A percentile compares a stretch with the other conserved stretches of the same genome.
Evolutionary conservation across 176 grass and related monocot genomes (phyloP).

Genomic region (Cocos nucifera): DNA sequence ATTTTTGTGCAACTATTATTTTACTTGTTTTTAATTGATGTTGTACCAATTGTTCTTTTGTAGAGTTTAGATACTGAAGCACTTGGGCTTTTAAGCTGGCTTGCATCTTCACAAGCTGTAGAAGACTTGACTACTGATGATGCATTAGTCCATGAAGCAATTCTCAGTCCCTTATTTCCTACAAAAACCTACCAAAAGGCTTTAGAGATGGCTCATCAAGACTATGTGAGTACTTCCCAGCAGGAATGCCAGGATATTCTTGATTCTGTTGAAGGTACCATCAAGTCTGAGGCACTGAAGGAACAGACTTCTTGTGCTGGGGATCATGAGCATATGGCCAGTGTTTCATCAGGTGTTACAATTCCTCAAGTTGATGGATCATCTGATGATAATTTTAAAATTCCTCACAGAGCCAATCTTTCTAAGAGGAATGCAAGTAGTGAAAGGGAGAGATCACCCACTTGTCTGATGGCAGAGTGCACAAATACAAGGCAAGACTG

Average conservation of each 20-base stretch:
- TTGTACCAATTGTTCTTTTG: conserved; percentile 18
- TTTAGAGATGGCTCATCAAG: conserved; percentile 66
- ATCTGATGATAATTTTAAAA: conserved; percentile 45
- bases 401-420: conserved; percentile 25
- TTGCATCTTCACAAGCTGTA: conserved; percentile 76
- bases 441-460: conserved; percentile 20
- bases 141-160: conserved; percentile 71
- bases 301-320: conserved; percentile 14
- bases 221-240: conserved; percentile 81
- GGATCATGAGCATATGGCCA: conserved; percentile 14
- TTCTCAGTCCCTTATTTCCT: conserved; percentile 66
- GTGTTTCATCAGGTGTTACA: conserved; percentile 30
- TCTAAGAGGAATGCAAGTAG: conserved; percentile 18
- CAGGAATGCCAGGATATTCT: conserved; percentile 96
- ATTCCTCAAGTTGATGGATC: conserved; percentile 88
- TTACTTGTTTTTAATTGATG: neutral
- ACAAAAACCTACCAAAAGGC: conserved; percentile 57
- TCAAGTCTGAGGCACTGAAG: conserved; percentile 26
- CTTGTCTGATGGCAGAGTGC: conserved; percentile 15
- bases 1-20: conserved; percentile 1
- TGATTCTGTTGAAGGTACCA: conserved; percentile 55
- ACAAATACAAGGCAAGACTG: conserved; percentile 28
- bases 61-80: conserved; percentile 63
- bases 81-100: conserved; percentile 83
- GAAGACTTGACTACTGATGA: conserved; percentile 68